Percentiles rank a stretch among this genome's conserved stretches.
phyloP scores from a whole-genome alignment of 306 rosid species.

The Lagenaria siceraria region DNA sequence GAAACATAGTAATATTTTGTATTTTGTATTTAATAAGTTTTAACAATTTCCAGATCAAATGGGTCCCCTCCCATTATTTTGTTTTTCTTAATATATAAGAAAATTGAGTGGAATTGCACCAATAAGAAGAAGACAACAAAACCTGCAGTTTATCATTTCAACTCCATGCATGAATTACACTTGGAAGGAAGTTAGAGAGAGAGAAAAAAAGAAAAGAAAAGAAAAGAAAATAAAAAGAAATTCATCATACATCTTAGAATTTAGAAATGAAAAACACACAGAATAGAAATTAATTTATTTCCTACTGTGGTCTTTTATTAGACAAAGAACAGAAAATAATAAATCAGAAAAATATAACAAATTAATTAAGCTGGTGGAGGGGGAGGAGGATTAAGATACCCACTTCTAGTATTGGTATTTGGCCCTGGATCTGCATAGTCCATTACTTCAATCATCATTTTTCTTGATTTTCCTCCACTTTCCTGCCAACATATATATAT shows the following conservation, averaged over 20 bases:
- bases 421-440: conserved; percentile 71
- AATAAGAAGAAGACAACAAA: neutral
- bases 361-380: neutral
- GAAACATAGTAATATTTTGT: too few species aligned
- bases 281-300: neutral
- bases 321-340: neutral
- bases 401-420: conserved; percentile 54
- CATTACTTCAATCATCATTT: conserved; percentile 17
- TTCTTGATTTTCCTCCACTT: conserved; percentile 10
- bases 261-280: neutral
- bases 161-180: neutral
- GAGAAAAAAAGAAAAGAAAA: too few species aligned
- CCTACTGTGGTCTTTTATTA: neutral
- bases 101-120: neutral
- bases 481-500: conserved; percentile 22
- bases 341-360: neutral
- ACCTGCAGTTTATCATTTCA: neutral
- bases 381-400: conserved; percentile 32
- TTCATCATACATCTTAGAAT: neutral
- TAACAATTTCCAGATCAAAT: too few species aligned
- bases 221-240: too few species aligned
- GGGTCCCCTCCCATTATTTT: too few species aligned
- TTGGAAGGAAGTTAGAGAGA: too few species aligned
- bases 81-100: too few species aligned
- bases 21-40: too few species aligned